Percentiles rank a stretch among this genome's conserved stretches.
phyloP scores from a whole-genome alignment of 2,329 filamentous ascomycete genomes.

The Phaeosphaeria sp. region DNA sequence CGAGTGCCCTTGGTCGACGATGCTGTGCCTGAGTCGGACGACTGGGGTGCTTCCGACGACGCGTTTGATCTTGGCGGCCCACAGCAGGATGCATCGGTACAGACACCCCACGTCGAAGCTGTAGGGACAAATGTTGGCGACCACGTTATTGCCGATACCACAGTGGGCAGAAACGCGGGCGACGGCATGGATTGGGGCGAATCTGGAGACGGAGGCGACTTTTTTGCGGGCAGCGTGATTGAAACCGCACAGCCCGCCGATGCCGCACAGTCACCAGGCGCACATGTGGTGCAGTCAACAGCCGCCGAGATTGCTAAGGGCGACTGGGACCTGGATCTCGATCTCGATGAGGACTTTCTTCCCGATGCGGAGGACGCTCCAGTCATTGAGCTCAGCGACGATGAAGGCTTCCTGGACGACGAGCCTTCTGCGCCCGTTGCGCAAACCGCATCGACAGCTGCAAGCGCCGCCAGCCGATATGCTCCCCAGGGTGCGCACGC shows the following conservation, averaged over 20 bases:
- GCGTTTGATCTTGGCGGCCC: conserved; percentile 40
- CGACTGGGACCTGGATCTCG: conserved; percentile 82
- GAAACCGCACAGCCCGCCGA: conserved; percentile 24
- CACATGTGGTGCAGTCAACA: conserved; percentile 23
- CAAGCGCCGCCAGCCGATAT: conserved; percentile 40
- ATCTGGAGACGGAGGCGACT: conserved; percentile 42
- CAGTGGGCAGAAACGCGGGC: conserved; percentile 36
- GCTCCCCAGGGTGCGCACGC: conserved; percentile 35
- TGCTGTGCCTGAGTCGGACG: conserved; percentile 40
- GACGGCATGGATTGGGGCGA: conserved; percentile 46
- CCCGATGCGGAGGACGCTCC: conserved; percentile 61
- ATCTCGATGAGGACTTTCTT: conserved; percentile 76
- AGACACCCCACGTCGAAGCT: conserved; percentile 34
- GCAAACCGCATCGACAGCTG: conserved; percentile 21
- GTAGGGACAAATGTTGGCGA: conserved; percentile 42
- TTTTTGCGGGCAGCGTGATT: conserved; percentile 23
- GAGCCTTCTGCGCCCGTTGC: conserved; percentile 52
- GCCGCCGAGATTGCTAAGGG: conserved; percentile 59
- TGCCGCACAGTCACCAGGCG: conserved; percentile 19
- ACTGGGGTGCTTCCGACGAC: conserved; percentile 41
- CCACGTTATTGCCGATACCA: conserved; percentile 38
- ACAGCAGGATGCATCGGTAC: conserved; percentile 28
- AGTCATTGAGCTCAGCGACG: conserved; percentile 78
- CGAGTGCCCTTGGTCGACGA: conserved; percentile 52
- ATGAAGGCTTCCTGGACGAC: conserved; percentile 84